These are phyloP conservation scores for Coemansia sp. DNA, from an alignment of 192 early-diverging fungal species.

Conservation along the genomic window DNA sequence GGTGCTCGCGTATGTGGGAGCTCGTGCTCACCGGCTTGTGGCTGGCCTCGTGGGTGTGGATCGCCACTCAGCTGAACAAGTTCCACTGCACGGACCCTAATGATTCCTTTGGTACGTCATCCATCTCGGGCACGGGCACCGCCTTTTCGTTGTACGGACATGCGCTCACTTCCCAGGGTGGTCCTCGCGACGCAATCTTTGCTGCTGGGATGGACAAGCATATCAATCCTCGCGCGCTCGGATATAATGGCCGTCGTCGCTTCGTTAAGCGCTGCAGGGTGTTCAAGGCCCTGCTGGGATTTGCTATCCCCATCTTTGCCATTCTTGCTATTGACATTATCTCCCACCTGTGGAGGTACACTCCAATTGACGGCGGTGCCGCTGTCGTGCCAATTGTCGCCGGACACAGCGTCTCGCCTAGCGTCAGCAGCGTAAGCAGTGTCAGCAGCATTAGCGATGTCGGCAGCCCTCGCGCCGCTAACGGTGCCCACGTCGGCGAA, in stretches of 20 bases:
- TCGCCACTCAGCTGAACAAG: conserved; percentile 54
- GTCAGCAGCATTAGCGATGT: conserved; percentile 20
- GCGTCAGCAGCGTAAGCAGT: conserved; percentile 41
- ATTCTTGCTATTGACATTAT: conserved; percentile 44
- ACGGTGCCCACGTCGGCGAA: conserved; percentile 17
- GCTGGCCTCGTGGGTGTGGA: conserved; percentile 56
- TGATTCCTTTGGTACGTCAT: neutral
- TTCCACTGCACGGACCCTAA: conserved; percentile 38
- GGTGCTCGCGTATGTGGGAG: conserved; percentile 52
- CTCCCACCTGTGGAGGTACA: conserved; percentile 35
- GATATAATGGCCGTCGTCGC: conserved; percentile 38
- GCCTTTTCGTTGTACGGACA: conserved; percentile 54
- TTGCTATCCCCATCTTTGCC: conserved; percentile 51
- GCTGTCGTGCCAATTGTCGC: conserved; percentile 6
- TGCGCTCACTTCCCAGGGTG: conserved; percentile 40
- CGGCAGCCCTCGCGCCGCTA: no score
- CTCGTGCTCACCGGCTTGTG: conserved; percentile 48
- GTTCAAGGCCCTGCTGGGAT: conserved; percentile 51
- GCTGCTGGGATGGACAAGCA: conserved; percentile 10
- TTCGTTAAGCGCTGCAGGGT: conserved; percentile 41
- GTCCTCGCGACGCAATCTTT: conserved; percentile 28
- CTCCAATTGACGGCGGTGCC: neutral
- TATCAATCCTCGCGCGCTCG: conserved; percentile 20
- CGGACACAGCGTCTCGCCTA: conserved; percentile 19
- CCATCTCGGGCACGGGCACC: conserved; percentile 7